Evolutionary conservation across 2,329 filamentous ascomycete genomes (phyloP).

Genomic region (Pezicula carpinea): DNA sequence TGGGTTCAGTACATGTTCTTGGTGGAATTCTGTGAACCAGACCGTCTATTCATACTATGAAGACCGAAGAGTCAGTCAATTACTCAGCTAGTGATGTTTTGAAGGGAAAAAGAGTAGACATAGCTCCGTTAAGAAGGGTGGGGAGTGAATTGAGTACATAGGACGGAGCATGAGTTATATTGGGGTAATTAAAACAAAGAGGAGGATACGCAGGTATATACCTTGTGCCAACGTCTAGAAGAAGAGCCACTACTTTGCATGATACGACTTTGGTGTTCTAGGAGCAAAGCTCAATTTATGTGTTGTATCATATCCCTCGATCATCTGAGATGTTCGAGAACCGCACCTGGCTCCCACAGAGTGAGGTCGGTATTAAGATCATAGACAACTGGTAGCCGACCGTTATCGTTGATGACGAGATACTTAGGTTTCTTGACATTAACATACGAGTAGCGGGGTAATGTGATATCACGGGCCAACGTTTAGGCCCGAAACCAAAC

Average conservation of each 20-base stretch:
- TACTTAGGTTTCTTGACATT: constrained; percentile 33
- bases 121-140: too few relatives aligned
- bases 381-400: constrained; percentile 23
- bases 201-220: too few relatives aligned
- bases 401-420: constrained; percentile 23
- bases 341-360: constrained; percentile 39
- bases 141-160: too few relatives aligned
- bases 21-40: constrained; percentile 28
- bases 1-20: constrained; percentile 36
- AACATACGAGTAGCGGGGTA: too few relatives aligned
- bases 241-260: constrained; percentile 31
- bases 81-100: too few relatives aligned
- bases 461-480: too few relatives aligned
- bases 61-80: too few relatives aligned
- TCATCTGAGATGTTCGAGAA: constrained; percentile 37
- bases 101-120: too few relatives aligned
- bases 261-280: constrained; percentile 24
- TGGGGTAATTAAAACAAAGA: too few relatives aligned
- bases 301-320: constrained; percentile 34
- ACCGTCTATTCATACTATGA: constrained; percentile 31
- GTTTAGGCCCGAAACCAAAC: too few relatives aligned
- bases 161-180: too few relatives aligned
- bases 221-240: constrained; percentile 34
- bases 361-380: constrained; percentile 35
- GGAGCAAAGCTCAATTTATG: constrained; percentile 29